Conservation (phyloP, 2,329 filamentous ascomycete genomes). For the Aspergillus texensis region DNA sequence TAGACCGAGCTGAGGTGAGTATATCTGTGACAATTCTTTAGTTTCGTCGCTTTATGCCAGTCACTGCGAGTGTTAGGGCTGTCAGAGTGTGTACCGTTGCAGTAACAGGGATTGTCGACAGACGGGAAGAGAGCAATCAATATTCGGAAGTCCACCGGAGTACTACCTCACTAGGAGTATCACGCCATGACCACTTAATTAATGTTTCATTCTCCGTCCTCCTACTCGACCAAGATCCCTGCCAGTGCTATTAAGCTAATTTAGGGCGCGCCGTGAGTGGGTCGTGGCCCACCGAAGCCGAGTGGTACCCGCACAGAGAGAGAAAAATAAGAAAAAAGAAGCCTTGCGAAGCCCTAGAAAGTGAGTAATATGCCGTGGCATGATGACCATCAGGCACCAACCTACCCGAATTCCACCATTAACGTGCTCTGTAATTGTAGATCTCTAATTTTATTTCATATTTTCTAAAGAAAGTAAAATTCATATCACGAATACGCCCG, state of each 20-base stretch:
- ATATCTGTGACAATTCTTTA: not conserved
- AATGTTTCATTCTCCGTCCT: not conserved
- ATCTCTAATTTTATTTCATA: not conserved
- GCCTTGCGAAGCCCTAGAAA: not conserved
- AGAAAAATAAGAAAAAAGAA: not conserved
- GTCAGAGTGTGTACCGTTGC: not conserved
- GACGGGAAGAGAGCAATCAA: not conserved
- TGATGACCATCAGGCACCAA: not conserved
- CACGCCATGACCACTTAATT: not conserved
- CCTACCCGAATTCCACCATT: not conserved
- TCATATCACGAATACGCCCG: not conserved
- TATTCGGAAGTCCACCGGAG: not conserved
- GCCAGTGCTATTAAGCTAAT: not conserved
- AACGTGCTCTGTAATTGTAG: not conserved
- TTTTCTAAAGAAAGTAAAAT: not conserved
- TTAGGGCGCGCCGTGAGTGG: not conserved
- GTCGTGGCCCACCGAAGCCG: not conserved
- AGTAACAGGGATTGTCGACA: not conserved
- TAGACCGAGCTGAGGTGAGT: not conserved
- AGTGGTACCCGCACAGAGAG: not conserved
- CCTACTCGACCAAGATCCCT: not conserved
- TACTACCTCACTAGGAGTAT: not conserved
- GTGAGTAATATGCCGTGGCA: not conserved
- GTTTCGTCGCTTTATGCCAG: not conserved
- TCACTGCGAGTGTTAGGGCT: not conserved